Evolutionary conservation across 345 rosid genomes (phyloP).

Genomic region (Euphorbia peplus): DNA sequence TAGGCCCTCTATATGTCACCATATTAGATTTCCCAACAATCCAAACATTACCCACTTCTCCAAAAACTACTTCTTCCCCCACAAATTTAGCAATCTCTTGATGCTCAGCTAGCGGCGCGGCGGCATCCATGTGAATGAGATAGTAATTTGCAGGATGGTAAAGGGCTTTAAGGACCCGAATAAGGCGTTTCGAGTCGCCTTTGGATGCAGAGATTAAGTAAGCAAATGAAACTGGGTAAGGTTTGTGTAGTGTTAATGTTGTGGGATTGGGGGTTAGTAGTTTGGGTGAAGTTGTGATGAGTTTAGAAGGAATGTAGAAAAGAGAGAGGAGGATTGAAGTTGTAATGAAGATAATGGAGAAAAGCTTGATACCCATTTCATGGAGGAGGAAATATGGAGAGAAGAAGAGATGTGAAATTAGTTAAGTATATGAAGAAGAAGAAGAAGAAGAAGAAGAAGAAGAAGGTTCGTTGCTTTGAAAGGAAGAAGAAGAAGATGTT

Average conservation of each 20-base stretch:
- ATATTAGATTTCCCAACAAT: conserved; percentile 70
- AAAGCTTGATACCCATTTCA: conserved; percentile 51
- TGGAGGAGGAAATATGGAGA: conserved; percentile 3
- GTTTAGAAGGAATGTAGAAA: conserved; percentile 48
- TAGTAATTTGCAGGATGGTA: conserved; percentile 86
- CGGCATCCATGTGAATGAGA: conserved; percentile 67
- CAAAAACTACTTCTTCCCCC: conserved; percentile 47
- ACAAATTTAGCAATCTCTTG: conserved; percentile 54
- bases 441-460: background rate
- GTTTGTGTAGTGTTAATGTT: conserved; percentile 30
- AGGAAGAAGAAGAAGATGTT: conserved; percentile 25
- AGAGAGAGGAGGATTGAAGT: conserved; percentile 46
- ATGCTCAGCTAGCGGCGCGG: conserved; percentile 57
- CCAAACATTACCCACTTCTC: conserved; percentile 66
- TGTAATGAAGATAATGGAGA: conserved; percentile 52
- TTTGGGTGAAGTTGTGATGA: conserved; percentile 33
- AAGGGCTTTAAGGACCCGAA: conserved; percentile 53
- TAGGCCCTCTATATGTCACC: conserved; percentile 89
- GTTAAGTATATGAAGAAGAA: too few species aligned
- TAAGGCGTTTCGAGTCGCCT: conserved; percentile 62
- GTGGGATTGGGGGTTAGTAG: conserved; percentile 35
- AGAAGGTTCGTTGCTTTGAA: conserved; percentile 42
- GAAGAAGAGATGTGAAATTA: background rate
- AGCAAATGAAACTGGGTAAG: conserved; percentile 64
- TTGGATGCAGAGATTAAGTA: conserved; percentile 80